Conservation (phyloP, 2,329 filamentous ascomycete genomes). For the Xylariaceae sp. region DNA sequence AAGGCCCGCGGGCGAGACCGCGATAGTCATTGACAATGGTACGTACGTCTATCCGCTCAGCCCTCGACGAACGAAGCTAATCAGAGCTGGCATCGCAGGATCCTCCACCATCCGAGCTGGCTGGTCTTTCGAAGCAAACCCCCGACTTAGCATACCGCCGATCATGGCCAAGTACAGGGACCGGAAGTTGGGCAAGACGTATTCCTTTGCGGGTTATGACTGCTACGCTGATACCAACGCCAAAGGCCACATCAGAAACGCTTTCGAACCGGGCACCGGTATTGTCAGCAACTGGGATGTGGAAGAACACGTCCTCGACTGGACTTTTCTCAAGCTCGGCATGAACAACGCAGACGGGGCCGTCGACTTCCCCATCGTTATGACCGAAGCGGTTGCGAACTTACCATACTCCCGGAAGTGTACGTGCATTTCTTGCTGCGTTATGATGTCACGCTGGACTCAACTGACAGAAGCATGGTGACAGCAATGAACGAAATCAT, state of each 20-base stretch:
- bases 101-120: slow-evolving; percentile 86
- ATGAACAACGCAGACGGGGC: slow-evolving; percentile 68
- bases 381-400: slow-evolving; percentile 95
- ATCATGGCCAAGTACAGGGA: slow-evolving; percentile 95
- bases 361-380: slow-evolving; percentile 81
- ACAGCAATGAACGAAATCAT: slow-evolving; percentile 94
- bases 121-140: slow-evolving; percentile 88
- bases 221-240: slow-evolving; percentile 93
- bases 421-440: slow-evolving; percentile 39
- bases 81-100: slow-evolving; percentile 45
- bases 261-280: slow-evolving; percentile 85
- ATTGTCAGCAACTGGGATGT: slow-evolving; percentile 97
- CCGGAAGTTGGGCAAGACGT: slow-evolving; percentile 85
- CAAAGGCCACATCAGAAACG: slow-evolving; percentile 80
- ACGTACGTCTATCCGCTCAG: background rate
- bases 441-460: background rate
- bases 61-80: slow-evolving; percentile 9
- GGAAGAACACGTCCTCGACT: slow-evolving; percentile 91
- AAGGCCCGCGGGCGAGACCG: slow-evolving; percentile 51
- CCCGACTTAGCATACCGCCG: slow-evolving; percentile 74
- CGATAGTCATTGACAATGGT: slow-evolving; percentile 99
- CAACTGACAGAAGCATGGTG: background rate
- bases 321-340: slow-evolving; percentile 89
- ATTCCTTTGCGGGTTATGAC: slow-evolving; percentile 87
- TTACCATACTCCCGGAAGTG: slow-evolving; percentile 82